Base-by-base conservation (phyloP, 2,329 filamentous ascomycete genomes). In the Hypoxylon sp. region DNA sequence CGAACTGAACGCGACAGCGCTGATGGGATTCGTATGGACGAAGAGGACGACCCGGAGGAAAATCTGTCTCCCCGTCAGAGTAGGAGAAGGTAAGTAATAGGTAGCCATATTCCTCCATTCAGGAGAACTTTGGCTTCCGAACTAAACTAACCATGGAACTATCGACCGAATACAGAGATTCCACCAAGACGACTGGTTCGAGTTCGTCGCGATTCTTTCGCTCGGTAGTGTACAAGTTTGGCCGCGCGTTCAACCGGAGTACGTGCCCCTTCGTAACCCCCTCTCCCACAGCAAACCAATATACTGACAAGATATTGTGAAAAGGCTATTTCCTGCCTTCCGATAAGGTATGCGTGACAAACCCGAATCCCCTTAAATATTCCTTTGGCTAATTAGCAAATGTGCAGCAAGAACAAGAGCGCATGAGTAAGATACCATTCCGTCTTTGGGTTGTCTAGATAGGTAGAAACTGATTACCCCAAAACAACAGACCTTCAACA, bases 331-430 rank as follows among this genome's bases (percentile, higher is more conserved):
- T 65, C 19, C 43, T 72, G 5, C 64, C 67, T 28, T 51, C 62
- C n/a, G 70, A 72, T 49, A 72, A 67, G 72, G 68, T 71, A 71
- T 58, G 68, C 45, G 11, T 50, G 32, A 45, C 49, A 21, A 41
- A 41, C n/a, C 11, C 21, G 11, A 43, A 38, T 14, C 23, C 14
- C 9, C 38, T 28, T 45, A 21, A 23, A 49, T 4, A 9, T 23
- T 48, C 9, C 19, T 28, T 49, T 49, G n/a, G 21, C 68, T 68
- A 58, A 66, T 46, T 34, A 36, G 21, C n/a, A 25, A 23, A 38
- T 9, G 5, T 56, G 21, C 46, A 75, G 74, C 72, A 75, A 71
- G 74, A 75, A 59, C 72, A 75, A 75, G 73, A 75, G 52, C 73
- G 74, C 63, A 75, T 74, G 60, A 71, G 74, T 75, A 73, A 69